Evolutionary conservation across 73 alveolate species (phyloP).

Genomic region (Paramecium biaurelia): DNA sequence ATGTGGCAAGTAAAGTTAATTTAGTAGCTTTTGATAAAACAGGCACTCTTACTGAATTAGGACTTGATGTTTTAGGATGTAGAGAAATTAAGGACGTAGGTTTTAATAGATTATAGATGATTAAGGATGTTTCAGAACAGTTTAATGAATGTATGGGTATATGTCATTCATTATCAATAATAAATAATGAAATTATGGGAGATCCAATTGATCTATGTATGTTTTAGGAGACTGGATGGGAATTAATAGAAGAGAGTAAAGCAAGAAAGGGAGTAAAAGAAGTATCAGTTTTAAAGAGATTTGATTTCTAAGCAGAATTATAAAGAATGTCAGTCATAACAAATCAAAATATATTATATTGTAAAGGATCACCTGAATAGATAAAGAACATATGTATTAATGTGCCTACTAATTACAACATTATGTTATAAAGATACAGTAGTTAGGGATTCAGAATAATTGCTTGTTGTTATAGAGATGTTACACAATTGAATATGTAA

Average conservation of each 20-base stretch:
- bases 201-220: constrained; percentile 96
- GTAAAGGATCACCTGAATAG: constrained; percentile 91
- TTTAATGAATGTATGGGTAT: constrained; percentile 68
- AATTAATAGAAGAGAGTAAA: constrained; percentile 67
- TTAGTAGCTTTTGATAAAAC: constrained; percentile 94
- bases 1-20: constrained; percentile 87
- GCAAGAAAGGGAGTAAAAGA: constrained; percentile 47
- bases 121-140: background rate
- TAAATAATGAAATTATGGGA: constrained; percentile 87
- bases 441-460: constrained; percentile 85
- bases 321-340: constrained; percentile 92
- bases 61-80: constrained; percentile 82
- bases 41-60: constrained; percentile 96
- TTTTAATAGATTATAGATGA: background rate
- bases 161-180: constrained; percentile 89
- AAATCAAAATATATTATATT: constrained; percentile 63
- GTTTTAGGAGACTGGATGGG: constrained; percentile 94
- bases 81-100: background rate
- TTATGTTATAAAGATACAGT: constrained; percentile 70
- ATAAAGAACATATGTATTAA: constrained; percentile 71
- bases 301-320: constrained; percentile 83
- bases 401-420: constrained; percentile 77
- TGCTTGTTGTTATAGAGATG: constrained; percentile 74
- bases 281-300: constrained; percentile 68
- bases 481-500: background rate